Evolutionary conservation across 2,329 filamentous ascomycete species (phyloP), one percentile per base, ranked within the genome.

Genomic region (Cordyceps cicadae): DNA sequence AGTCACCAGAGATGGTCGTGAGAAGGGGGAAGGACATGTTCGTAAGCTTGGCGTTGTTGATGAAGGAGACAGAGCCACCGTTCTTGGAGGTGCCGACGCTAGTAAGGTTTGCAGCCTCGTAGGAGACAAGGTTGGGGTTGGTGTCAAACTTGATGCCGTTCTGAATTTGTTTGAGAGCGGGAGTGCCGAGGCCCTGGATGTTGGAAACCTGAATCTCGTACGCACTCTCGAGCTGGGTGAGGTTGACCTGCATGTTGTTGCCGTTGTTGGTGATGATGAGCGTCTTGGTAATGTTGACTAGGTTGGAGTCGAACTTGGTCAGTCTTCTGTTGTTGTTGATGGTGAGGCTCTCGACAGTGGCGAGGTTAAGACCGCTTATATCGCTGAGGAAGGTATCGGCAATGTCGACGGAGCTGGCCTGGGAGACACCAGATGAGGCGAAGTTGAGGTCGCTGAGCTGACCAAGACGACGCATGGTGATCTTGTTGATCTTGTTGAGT

Each of bases 261-360:
- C 88, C 87, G 81, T 99, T 99, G 79, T 87, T 86, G 68, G 86
- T 84, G 71, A 99, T 86, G 69, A 82, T 86, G 58, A 97, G 78
- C 52, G 80, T 74, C 61, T 83, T 80, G 66, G 82, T 88, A 68
- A 96, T 83, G 77, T 89, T 93, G 73, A 81, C 81, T 62, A 97
- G 81, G 72, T 88, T 83, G 75, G 92, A 89, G 71, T 84, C 83
- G 78, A 95, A 89, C 63, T 79, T 80, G 71, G 83, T 84, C 68
- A 99, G 82, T 71, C 88, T 87, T 64, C 78, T 79, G 85, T 97
- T 97, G 87, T 96, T 96, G 83, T 90, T 88, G 76, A 99, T 88
- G 74, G 89, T 80, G 72, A 99, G 84, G 66, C 78, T 81, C 61
- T 84, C 81, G 59, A 91, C 87, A n/a, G 82, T 81, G 65, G 84